phyloP scores from a whole-genome alignment of 2,329 filamentous ascomycete genomes.

The Xylariaceae sp. region DNA sequence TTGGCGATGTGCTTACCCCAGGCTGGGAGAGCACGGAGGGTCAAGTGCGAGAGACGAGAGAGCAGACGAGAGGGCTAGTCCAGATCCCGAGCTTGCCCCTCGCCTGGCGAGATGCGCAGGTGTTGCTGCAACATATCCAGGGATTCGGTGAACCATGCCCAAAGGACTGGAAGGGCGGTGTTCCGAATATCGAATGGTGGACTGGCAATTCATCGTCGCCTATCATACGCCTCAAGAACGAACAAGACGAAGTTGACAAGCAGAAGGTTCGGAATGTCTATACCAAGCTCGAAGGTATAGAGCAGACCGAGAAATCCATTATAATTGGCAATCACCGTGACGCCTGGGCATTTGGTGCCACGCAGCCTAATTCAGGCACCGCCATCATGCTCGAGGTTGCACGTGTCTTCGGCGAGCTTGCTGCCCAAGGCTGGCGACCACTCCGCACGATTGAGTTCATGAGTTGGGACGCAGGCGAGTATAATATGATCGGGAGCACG shows the following conservation, averaged over 20 bases:
- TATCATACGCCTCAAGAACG: conserved; percentile 73
- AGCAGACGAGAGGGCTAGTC: conserved; percentile 66
- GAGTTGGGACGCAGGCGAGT: conserved; percentile 92
- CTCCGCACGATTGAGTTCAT: conserved; percentile 94
- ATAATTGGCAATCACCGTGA: conserved; percentile 93
- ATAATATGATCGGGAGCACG: conserved; percentile 89
- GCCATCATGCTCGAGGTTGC: conserved; percentile 87
- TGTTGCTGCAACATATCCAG: conserved; percentile 68
- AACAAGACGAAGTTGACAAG: conserved; percentile 76
- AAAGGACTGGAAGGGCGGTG: conserved; percentile 67
- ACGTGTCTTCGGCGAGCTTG: conserved; percentile 75
- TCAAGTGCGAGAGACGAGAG: conserved; percentile 59
- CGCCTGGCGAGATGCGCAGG: conserved; percentile 82
- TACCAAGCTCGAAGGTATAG: conserved; percentile 75
- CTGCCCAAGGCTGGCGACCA: conserved; percentile 76
- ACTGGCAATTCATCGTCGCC: conserved; percentile 72
- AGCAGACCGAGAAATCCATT: conserved; percentile 76
- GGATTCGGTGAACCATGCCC: conserved; percentile 67
- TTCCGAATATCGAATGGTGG: conserved; percentile 80
- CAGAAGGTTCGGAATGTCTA: conserved; percentile 92
- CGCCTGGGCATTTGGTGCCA: conserved; percentile 83
- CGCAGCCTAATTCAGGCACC: conserved; percentile 80
- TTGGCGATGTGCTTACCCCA: conserved; percentile 89
- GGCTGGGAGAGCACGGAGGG: conserved; percentile 71
- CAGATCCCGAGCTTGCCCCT: conserved; percentile 87